Evolutionary conservation across 805 yeast species (phyloP).

Genomic region (Candida ficus): DNA sequence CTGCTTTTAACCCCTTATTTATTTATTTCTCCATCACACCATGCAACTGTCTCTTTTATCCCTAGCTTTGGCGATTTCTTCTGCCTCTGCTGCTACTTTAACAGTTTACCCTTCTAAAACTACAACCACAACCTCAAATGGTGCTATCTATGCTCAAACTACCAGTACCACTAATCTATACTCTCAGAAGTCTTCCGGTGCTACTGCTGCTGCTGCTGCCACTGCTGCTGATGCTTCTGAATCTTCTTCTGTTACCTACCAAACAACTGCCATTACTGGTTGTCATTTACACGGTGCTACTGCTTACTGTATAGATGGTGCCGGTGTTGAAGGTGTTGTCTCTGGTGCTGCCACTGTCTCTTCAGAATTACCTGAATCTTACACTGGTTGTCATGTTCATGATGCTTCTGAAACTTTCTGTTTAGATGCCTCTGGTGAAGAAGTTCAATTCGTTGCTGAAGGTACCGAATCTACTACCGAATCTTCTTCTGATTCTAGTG

Average conservation of each 20-base stretch:
- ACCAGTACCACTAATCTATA: slow-evolving; percentile 1
- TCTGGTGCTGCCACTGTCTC: slow-evolving; percentile 12
- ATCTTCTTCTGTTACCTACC: slow-evolving; percentile 4
- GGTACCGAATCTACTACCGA: background rate
- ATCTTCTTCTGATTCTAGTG: background rate
- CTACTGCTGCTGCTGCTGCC: background rate
- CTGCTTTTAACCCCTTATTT: too few species aligned
- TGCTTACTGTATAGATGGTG: slow-evolving; percentile 15
- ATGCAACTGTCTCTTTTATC: too few species aligned
- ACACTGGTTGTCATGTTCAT: slow-evolving; percentile 18
- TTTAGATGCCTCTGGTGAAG: slow-evolving; percentile 13
- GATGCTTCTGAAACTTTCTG: slow-evolving; percentile 15
- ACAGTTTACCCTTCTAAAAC: background rate
- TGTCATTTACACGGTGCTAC: slow-evolving; percentile 16
- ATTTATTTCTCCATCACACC: too few species aligned
- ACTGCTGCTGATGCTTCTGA: background rate
- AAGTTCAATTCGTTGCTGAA: slow-evolving; percentile 11
- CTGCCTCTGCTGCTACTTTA: background rate
- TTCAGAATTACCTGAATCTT: slow-evolving; percentile 5
- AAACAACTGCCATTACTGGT: slow-evolving; percentile 15
- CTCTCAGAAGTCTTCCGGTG: background rate
- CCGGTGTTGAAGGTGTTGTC: slow-evolving; percentile 14
- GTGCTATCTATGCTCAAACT: too few species aligned
- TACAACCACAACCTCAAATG: background rate
- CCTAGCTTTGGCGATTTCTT: background rate